Evolutionary conservation across 1,139 yeast genomes (phyloP).

Genomic region (Saccharomyces uvarum): DNA sequence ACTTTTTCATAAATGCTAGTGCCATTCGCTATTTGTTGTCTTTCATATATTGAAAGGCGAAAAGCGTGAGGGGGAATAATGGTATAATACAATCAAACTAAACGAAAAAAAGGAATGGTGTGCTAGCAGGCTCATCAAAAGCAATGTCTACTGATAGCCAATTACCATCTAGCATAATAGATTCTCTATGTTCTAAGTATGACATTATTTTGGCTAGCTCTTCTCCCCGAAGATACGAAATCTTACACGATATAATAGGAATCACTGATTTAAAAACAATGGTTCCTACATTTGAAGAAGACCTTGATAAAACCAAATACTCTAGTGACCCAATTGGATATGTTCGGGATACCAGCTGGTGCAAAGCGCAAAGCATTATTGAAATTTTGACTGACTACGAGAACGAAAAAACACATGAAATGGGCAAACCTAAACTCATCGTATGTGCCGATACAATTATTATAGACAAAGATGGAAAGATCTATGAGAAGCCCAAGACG

Average conservation of each 20-base stretch:
- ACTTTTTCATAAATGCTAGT: constrained; percentile 23
- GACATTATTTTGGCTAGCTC: constrained; percentile 66
- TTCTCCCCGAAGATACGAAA: constrained; percentile 72
- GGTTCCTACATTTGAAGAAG: constrained; percentile 52
- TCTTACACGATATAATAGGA: constrained; percentile 54
- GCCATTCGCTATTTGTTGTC: constrained; percentile 8
- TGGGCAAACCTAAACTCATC: constrained; percentile 27
- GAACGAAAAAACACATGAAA: constrained; percentile 5
- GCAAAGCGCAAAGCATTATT: constrained; percentile 57
- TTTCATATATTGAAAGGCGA: neutral
- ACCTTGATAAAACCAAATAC: constrained; percentile 48
- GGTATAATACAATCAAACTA: neutral
- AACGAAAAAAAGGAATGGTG: neutral
- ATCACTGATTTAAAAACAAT: constrained; percentile 43
- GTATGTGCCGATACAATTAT: constrained; percentile 80
- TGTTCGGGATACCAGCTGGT: constrained; percentile 60
- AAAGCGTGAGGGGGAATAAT: neutral
- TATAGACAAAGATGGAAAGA: constrained; percentile 50
- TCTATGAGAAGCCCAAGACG: constrained; percentile 71
- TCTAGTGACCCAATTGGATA: constrained; percentile 39
- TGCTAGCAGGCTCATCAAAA: neutral
- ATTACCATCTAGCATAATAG: neutral
- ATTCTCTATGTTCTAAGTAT: constrained; percentile 7
- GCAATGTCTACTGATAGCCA: neutral
- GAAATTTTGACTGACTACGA: constrained; percentile 30